phyloP scores from a whole-genome alignment of 1,284 basidiomycete genomes.

The Malassezia arunalokei region DNA sequence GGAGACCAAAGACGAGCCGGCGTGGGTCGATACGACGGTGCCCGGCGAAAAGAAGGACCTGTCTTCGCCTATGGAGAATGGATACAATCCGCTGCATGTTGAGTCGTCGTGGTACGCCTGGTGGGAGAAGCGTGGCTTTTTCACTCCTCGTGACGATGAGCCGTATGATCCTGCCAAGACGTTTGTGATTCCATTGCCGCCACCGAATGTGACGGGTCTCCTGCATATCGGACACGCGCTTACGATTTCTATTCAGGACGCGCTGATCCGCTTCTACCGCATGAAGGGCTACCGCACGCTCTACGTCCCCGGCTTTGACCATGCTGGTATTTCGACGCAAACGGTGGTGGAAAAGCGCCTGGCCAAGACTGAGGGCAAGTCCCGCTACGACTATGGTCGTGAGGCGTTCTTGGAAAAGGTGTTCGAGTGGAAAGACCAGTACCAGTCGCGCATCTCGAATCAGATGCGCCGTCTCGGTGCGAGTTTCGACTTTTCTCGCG shows the following conservation, averaged over 20 bases:
- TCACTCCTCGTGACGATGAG: slow-evolving; percentile 56
- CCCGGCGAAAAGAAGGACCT: slow-evolving; percentile 52
- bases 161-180: slow-evolving; percentile 45
- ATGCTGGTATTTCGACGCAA: slow-evolving; percentile 96
- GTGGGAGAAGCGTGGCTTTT: slow-evolving; percentile 86
- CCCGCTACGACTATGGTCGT: slow-evolving; percentile 83
- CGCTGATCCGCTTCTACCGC: slow-evolving; percentile 47
- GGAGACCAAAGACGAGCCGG: slow-evolving; percentile 37
- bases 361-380: slow-evolving; percentile 69
- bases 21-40: slow-evolving; percentile 38
- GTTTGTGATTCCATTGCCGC: slow-evolving; percentile 83
- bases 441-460: slow-evolving; percentile 77
- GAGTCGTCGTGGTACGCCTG: slow-evolving; percentile 97
- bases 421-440: slow-evolving; percentile 94
- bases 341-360: slow-evolving; percentile 91
- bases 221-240: slow-evolving; percentile 94
- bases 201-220: slow-evolving; percentile 95
- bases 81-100: slow-evolving; percentile 88
- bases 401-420: slow-evolving; percentile 85
- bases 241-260: slow-evolving; percentile 84
- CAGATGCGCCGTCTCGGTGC: slow-evolving; percentile 83
- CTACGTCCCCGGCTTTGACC: slow-evolving; percentile 90
- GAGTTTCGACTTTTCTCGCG: slow-evolving; percentile 84
- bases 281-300: slow-evolving; percentile 89
- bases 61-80: slow-evolving; percentile 69